These are phyloP conservation scores for Nitzschia putrida DNA, from an alignment of 108 stramenopile genomes.

Conservation along the genomic window DNA sequence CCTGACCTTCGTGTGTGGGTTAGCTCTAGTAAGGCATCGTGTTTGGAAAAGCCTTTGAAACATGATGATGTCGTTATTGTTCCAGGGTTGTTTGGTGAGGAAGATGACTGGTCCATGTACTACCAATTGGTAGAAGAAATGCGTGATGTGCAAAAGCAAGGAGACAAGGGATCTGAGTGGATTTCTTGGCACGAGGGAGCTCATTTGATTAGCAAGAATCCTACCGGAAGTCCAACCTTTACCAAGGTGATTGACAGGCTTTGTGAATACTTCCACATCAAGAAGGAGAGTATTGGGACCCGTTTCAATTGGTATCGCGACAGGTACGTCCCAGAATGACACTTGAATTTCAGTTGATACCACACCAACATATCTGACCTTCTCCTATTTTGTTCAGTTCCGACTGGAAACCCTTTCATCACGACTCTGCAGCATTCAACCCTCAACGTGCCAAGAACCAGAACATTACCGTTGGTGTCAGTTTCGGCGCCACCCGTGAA, in stretches of 20 bases:
- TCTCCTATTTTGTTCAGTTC: constrained; percentile 20
- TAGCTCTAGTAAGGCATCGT: constrained; percentile 17
- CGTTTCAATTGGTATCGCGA: constrained; percentile 90
- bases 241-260: constrained; percentile 57
- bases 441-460: constrained; percentile 73
- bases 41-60: constrained; percentile 47
- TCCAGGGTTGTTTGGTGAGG: constrained; percentile 78
- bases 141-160: constrained; percentile 45
- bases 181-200: constrained; percentile 85
- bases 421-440: constrained; percentile 89
- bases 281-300: constrained; percentile 49
- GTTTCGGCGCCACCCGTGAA: constrained; percentile 81
- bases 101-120: constrained; percentile 76
- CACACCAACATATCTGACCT: no score
- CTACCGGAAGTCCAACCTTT: constrained; percentile 62
- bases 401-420: constrained; percentile 92
- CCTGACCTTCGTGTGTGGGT: constrained; percentile 70
- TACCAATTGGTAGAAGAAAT: constrained; percentile 80
- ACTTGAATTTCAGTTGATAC: no score
- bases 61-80: constrained; percentile 91
- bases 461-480: constrained; percentile 85
- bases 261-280: constrained; percentile 75
- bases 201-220: constrained; percentile 78
- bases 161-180: constrained; percentile 55
- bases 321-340: constrained; percentile 11